Evolutionary conservation across 306 rosid genomes (phyloP).

Genomic region (Cucumis melo): DNA sequence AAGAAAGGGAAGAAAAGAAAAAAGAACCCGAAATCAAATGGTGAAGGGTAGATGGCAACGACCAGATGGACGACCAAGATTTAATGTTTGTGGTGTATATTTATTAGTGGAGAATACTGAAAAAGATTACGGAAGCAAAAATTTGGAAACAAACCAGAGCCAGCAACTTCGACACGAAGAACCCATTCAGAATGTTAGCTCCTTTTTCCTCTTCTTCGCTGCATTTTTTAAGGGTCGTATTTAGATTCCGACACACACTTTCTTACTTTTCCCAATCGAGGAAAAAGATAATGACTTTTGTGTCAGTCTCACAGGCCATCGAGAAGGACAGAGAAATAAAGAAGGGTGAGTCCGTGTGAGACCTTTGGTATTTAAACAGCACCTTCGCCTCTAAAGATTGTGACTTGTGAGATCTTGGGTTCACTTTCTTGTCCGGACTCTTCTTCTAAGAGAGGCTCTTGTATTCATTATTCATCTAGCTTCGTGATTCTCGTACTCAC

Average conservation of each 20-base stretch:
- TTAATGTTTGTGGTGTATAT: neutral
- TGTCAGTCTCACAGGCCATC: neutral
- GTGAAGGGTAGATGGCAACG: neutral
- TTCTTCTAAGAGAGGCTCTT: neutral
- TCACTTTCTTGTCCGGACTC: conserved; percentile 1
- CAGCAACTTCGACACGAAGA: conserved; percentile 5
- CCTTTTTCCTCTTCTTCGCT: neutral
- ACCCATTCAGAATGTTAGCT: neutral
- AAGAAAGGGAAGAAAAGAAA: neutral
- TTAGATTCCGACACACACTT: conserved; percentile 1
- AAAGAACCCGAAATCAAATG: neutral
- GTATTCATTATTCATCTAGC: neutral
- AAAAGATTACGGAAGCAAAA: neutral
- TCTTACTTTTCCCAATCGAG: neutral
- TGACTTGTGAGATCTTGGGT: neutral
- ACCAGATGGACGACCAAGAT: conserved; percentile 4
- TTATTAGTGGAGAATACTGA: neutral
- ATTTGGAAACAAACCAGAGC: conserved; percentile 2
- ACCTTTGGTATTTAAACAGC: conserved; percentile 1
- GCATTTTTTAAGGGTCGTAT: neutral
- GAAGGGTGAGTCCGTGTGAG: neutral
- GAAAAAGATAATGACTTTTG: neutral
- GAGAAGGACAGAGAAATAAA: neutral
- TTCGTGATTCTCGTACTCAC: neutral
- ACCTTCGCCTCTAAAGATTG: neutral